Evolutionary conservation across 1,139 yeast genomes (phyloP), one percentile per base, ranked within the genome.

Genomic region (Hemisphaericaspora xylanilytica): DNA sequence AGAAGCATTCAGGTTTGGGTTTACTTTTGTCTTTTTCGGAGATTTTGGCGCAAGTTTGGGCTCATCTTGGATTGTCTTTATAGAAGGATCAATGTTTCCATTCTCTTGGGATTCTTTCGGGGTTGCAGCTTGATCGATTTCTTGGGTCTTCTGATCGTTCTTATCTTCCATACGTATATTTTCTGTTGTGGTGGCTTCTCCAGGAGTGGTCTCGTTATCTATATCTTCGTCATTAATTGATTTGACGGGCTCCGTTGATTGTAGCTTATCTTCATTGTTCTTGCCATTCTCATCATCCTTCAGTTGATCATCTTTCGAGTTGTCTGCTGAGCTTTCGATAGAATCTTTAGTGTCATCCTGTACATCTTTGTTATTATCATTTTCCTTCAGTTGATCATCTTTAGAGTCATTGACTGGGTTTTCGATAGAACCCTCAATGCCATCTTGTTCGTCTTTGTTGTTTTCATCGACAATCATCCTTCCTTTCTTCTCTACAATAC

Each of bases 41-140:
- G 15, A 12, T 15, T 25, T 25, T n/a, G 28, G 5, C 5, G 15
- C 4, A 12, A 22, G 29, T 12, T 35, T 16, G n/a, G 13, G 28
- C 29, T 33, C 36, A 16, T 14, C 10, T 32, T 22, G 15, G 30
- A 18, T 37, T 28, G 26, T 11, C 18, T 28, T 27, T 33, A n/a
- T 27, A 22, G 36, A 21, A 31, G 21, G 24, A n/a, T 35, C 15
- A 28, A 18, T 22, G 26, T 33, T 15, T 29, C 26, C 28, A 25
- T 25, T 25, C 14, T 12, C 15, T 4, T 25, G 15, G 9, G 14
- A 5, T 12, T 25, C 28, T 3, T 4, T 5, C 13, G 28, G 15
- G 13, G 15, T 25, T 25, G 34, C 3, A 5, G 8, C 5, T 20
- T 8, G 8, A 20, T 20, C 21, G 21, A 6, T 20, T 20, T 20